These are phyloP conservation scores for Hymenochaete sp. DNA, from an alignment of 1,284 basidiomycete species.

Conservation along the genomic window DNA sequence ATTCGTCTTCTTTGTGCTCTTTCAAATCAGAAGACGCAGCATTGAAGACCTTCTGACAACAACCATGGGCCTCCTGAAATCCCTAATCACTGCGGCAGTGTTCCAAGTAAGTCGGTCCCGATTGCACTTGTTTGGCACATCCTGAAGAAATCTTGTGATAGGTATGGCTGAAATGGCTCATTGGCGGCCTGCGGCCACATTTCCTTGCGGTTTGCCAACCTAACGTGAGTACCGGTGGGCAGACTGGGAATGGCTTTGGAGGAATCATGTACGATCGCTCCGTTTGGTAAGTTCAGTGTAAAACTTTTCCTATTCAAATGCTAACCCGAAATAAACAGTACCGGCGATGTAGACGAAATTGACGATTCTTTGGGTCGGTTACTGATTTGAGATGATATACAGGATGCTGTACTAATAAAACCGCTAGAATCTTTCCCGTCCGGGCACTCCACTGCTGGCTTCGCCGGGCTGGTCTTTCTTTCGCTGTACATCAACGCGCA, in stretches of 20 bases:
- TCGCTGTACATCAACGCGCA: slow-evolving; percentile 51
- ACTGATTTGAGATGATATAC: neutral
- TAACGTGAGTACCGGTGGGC: slow-evolving; percentile 28
- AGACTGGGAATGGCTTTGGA: slow-evolving; percentile 36
- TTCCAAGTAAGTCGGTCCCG: slow-evolving; percentile 22
- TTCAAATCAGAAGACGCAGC: slow-evolving; percentile 39
- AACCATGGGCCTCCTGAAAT: slow-evolving; percentile 44
- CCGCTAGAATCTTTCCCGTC: slow-evolving; percentile 37
- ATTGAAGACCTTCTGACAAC: slow-evolving; percentile 40
- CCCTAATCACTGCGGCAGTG: slow-evolving; percentile 31
- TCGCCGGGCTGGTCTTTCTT: slow-evolving; percentile 44
- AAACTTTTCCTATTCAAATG: no score
- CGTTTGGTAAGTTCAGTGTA: no score
- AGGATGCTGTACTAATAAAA: neutral
- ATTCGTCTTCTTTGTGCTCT: slow-evolving; percentile 42
- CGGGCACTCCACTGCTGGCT: slow-evolving; percentile 41
- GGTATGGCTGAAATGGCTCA: slow-evolving; percentile 49
- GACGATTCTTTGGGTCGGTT: slow-evolving; percentile 36
- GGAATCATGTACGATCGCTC: slow-evolving; percentile 40
- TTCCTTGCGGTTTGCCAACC: slow-evolving; percentile 45
- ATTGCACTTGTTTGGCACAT: no score
- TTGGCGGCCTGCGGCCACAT: slow-evolving; percentile 43
- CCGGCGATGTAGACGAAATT: slow-evolving; percentile 42
- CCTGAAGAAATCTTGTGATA: no score
- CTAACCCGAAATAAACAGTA: no score